Conservation (phyloP, 768 basidiomycete genomes). For the Pholiota molesta region DNA sequence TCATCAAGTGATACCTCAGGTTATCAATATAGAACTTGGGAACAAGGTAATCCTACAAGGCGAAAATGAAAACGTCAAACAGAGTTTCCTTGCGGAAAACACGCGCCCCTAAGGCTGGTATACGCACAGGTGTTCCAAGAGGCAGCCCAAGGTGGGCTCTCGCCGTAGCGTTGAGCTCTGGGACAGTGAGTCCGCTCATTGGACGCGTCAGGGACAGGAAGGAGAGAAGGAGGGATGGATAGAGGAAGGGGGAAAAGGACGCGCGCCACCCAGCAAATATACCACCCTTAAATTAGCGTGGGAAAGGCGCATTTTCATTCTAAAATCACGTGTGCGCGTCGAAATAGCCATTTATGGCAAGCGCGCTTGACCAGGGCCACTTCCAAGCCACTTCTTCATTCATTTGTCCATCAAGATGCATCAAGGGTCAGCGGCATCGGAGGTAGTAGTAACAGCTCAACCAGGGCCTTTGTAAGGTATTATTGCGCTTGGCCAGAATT, state of each 20-base stretch:
- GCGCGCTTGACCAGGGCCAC: neutral
- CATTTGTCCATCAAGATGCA: too few relatives aligned
- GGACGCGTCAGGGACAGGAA: too few relatives aligned
- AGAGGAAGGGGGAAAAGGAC: neutral
- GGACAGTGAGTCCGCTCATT: neutral
- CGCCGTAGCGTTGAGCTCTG: neutral
- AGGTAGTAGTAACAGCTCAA: too few relatives aligned
- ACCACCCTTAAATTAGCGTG: neutral
- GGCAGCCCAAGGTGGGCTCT: constrained; percentile 11
- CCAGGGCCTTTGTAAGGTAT: too few relatives aligned
- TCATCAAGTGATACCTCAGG: constrained; percentile 31
- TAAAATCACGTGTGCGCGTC: neutral
- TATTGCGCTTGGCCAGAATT: too few relatives aligned
- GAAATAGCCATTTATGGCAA: too few relatives aligned
- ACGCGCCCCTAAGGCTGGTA: neutral
- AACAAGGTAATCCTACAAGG: constrained; percentile 24
- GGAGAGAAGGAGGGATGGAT: neutral
- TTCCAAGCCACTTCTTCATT: neutral
- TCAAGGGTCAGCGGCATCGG: too few relatives aligned
- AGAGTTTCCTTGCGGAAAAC: neutral
- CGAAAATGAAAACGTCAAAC: constrained; percentile 16
- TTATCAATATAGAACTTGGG: constrained; percentile 38
- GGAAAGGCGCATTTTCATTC: neutral
- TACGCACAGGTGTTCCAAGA: neutral
- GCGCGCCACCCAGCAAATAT: neutral